Base-by-base conservation (phyloP, 169 alveolate genomes). In the Eimeria sp. region DNA sequence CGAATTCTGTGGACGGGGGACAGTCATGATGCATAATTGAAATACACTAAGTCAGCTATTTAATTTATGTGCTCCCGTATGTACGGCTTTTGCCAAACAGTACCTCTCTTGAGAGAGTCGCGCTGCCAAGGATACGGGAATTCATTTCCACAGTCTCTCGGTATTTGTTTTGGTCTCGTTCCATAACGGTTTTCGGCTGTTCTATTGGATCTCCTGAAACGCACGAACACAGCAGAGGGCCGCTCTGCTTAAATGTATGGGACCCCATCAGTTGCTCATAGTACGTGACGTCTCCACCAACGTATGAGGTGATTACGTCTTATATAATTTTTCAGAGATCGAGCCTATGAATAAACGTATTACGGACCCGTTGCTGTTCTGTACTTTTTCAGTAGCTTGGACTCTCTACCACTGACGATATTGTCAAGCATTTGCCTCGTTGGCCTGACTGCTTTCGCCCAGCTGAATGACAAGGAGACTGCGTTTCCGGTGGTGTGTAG, bases 381-480 rank as follows among this genome's bases (percentile, higher is more conserved):
- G 80, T 61, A 63, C 80, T 86, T 58, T 30, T 40, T 61, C 18
- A 61, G 27, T 3, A 86, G 61, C 58, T 49, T 34, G 43, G 93
- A 34, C 43, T 58, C 93, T 16, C 80, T 61, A 9, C 49, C 16
- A 45, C 51, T 63, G 61, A 51, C 47, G 10, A 86, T 86, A 25
- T 63, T 45, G 20, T 86, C 93, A 22, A 86, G 82, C 82, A 45
- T 27, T 20, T 86, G 93, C 93, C 80, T 40, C 18, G 93, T 86
- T 40, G 93, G 93, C 45, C 82, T 70, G 40, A 86, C 82, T 63
- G 93, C 93, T 65, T 40, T 86, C 43, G 82, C 93, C 93, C 93
- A 86, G 43, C 93, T 86, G 43, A 57, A 86, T 1, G 93, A 57
- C 9, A 86, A 63, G 40, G 93, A 86, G 49, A 86, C 93, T 58